Conservation (phyloP, 1,284 basidiomycete genomes). For the Microbotryomycetes sp. region DNA sequence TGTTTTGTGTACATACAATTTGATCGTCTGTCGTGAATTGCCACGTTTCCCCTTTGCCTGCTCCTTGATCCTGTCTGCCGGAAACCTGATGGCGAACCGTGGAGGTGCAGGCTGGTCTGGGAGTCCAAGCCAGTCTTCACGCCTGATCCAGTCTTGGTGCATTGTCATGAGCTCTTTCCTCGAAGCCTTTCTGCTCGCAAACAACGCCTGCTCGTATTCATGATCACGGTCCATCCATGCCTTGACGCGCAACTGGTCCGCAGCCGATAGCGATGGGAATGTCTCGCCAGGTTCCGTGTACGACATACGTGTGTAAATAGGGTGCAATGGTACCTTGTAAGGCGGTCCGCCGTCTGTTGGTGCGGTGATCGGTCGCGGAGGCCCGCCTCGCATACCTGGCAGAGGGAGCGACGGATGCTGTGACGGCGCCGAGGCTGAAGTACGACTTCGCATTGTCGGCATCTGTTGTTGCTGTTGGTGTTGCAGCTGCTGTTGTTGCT, state of each 20-base stretch:
- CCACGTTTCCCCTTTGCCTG: conserved; percentile 28
- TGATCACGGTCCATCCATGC: conserved; percentile 51
- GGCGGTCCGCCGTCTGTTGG: conserved; percentile 17
- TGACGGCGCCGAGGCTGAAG: no score
- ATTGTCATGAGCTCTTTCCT: conserved; percentile 27
- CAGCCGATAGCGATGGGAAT: conserved; percentile 13
- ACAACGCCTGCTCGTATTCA: conserved; percentile 44
- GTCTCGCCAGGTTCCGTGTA: conserved; percentile 18
- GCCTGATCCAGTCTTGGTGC: conserved; percentile 13
- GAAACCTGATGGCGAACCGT: conserved; percentile 16
- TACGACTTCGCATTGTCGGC: no score
- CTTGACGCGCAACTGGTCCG: conserved; percentile 41
- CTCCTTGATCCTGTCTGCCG: conserved; percentile 23
- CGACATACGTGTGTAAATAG: conserved; percentile 5
- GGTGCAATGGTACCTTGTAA: conserved; percentile 14
- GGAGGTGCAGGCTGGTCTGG: neutral
- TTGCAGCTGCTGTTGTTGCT: neutral
- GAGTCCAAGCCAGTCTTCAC: conserved; percentile 34
- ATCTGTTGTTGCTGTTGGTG: neutral
- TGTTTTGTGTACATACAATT: conserved; percentile 39
- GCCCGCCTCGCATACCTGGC: no score
- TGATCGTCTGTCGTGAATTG: conserved; percentile 39
- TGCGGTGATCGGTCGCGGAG: neutral
- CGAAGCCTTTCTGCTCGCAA: conserved; percentile 38
- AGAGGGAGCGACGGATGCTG: neutral